Evolutionary conservation across 768 basidiomycete species (phyloP).

Genomic region (Rubroboletus satanas): DNA sequence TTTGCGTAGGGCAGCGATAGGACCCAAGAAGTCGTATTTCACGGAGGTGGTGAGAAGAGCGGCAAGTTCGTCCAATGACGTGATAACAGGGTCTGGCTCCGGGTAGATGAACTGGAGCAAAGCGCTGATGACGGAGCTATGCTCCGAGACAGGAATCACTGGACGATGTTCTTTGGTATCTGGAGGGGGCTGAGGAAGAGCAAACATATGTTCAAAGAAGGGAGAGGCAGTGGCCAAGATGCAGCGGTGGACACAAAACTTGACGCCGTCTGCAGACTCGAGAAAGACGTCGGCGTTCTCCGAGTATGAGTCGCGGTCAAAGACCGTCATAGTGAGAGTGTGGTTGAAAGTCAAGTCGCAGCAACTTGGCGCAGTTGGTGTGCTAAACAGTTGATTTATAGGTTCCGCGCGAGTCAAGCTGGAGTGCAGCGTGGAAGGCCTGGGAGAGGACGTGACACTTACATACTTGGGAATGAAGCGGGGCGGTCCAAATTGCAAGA

Average conservation of each 20-base stretch:
- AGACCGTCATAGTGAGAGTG: conserved; percentile 25
- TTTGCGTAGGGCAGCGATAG: conserved; percentile 45
- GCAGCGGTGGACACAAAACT: conserved; percentile 59
- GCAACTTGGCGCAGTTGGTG: neutral
- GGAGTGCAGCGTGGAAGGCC: neutral
- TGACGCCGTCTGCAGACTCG: conserved; percentile 40
- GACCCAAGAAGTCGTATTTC: conserved; percentile 60
- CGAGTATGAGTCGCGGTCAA: conserved; percentile 38
- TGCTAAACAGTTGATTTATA: conserved; percentile 19
- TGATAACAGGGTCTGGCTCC: conserved; percentile 48
- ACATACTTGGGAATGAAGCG: conserved; percentile 16
- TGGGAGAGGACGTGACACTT: conserved; percentile 10
- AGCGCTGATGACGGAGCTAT: conserved; percentile 39
- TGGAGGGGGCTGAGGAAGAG: conserved; percentile 50
- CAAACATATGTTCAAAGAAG: conserved; percentile 68
- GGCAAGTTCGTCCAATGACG: conserved; percentile 51
- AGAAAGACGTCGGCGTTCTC: conserved; percentile 53
- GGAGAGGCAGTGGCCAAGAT: conserved; percentile 62
- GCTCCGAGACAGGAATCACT: conserved; percentile 55
- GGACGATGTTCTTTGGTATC: conserved; percentile 32
- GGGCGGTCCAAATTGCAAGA: conserved; percentile 15
- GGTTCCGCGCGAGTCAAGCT: conserved; percentile 7
- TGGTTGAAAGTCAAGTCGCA: neutral
- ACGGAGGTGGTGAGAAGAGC: conserved; percentile 48
- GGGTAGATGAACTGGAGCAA: conserved; percentile 64